phyloP scores from a whole-genome alignment of 768 basidiomycete genomes.

The Leccinum uliginosum region DNA sequence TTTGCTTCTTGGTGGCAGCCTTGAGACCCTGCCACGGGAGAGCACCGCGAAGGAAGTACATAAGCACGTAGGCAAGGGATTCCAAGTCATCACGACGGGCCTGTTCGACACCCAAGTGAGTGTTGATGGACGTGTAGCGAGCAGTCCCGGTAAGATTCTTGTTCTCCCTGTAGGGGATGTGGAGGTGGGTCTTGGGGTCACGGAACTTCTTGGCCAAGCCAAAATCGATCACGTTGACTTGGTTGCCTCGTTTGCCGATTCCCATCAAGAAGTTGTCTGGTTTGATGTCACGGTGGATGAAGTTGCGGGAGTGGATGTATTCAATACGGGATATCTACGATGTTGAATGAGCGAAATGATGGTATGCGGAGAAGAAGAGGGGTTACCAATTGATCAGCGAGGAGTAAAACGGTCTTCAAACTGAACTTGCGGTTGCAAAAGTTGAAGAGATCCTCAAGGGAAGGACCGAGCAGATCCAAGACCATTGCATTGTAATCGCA shows the following conservation, averaged over 20 bases:
- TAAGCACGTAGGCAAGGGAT: slow-evolving; percentile 96
- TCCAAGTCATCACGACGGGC: slow-evolving; percentile 97
- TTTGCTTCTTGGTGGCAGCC: slow-evolving; percentile 99
- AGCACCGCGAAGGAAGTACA: slow-evolving; percentile 99
- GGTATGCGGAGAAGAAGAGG: rapidly evolving
- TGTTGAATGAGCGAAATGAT: slow-evolving; percentile 40
- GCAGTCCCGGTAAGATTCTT: slow-evolving; percentile 99
- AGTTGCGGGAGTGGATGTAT: slow-evolving; percentile 99
- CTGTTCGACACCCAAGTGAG: slow-evolving; percentile 96
- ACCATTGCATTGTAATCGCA: slow-evolving; percentile 99
- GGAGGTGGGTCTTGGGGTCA: slow-evolving; percentile 98
- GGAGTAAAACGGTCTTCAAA: slow-evolving; percentile 92
- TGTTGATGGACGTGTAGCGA: slow-evolving; percentile 99
- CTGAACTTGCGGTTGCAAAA: slow-evolving; percentile 97
- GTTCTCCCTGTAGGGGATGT: slow-evolving; percentile 99
- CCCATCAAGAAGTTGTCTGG: slow-evolving; percentile 99
- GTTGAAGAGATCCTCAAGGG: slow-evolving; percentile 88
- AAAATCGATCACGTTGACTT: slow-evolving; percentile 98
- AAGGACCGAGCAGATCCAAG: slow-evolving; percentile 90
- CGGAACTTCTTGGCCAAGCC: slow-evolving; percentile 99
- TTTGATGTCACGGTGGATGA: slow-evolving; percentile 97
- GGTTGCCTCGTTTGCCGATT: slow-evolving; percentile 98
- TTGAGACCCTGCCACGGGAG: slow-evolving; percentile 99
- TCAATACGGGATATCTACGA: slow-evolving; percentile 94
- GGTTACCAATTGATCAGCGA: slow-evolving; percentile 89